These are phyloP conservation scores for Alternaria alternata DNA, from an alignment of 2,329 filamentous ascomycete species.

Conservation along the genomic window DNA sequence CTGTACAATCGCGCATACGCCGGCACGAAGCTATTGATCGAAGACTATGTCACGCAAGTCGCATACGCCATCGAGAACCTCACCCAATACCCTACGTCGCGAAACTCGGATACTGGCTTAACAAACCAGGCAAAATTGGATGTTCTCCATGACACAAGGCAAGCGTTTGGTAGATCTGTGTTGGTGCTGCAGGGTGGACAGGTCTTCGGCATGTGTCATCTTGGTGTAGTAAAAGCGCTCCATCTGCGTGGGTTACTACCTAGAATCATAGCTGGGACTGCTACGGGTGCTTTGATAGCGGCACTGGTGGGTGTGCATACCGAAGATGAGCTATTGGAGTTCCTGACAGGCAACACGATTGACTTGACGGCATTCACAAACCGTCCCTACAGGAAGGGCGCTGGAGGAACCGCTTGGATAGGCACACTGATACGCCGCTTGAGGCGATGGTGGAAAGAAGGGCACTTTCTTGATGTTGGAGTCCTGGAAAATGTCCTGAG, in stretches of 20 bases:
- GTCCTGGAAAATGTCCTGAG: constrained; percentile 85
- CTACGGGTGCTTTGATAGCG: constrained; percentile 87
- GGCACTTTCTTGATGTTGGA: constrained; percentile 83
- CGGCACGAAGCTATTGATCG: constrained; percentile 88
- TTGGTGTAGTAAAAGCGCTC: constrained; percentile 89
- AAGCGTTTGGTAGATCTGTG: constrained; percentile 86
- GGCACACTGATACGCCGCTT: constrained; percentile 71
- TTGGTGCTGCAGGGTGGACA: constrained; percentile 88
- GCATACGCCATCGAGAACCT: constrained; percentile 83
- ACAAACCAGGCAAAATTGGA: constrained; percentile 83
- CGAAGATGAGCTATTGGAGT: constrained; percentile 79
- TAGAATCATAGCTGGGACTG: constrained; percentile 89
- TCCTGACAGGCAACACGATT: constrained; percentile 81
- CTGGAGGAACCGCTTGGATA: constrained; percentile 51
- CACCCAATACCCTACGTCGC: constrained; percentile 68
- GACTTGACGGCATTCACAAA: constrained; percentile 80
- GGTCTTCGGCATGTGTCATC: constrained; percentile 88
- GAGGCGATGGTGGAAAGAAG: constrained; percentile 74
- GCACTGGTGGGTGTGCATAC: constrained; percentile 88
- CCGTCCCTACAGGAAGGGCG: constrained; percentile 34
- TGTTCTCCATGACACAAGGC: constrained; percentile 83
- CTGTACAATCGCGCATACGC: constrained; percentile 87
- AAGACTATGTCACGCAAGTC: constrained; percentile 87
- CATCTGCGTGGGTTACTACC: constrained; percentile 82
- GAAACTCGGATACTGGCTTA: constrained; percentile 59